phyloP scores from a whole-genome alignment of 192 early-diverging fungal species.

The Podila horticola region DNA sequence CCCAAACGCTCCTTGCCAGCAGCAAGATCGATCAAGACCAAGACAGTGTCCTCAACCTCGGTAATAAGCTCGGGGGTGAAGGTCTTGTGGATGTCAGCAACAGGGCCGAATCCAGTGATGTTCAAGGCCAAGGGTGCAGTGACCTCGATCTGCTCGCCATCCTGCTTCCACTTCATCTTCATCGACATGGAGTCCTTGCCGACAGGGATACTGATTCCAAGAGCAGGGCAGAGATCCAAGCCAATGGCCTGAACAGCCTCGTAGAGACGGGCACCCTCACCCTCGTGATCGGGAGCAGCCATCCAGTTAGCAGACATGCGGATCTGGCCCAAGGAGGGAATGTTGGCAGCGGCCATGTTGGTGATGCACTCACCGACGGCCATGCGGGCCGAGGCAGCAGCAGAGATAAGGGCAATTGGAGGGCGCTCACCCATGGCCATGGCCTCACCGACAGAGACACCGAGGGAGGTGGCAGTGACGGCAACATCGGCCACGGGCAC shows the following conservation, averaged over 20 bases:
- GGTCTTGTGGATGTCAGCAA: slow-evolving; percentile 85
- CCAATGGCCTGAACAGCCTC: slow-evolving; percentile 94
- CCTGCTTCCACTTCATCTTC: slow-evolving; percentile 90
- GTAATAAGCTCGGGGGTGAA: slow-evolving; percentile 87
- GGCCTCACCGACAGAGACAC: slow-evolving; percentile 86
- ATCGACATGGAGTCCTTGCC: slow-evolving; percentile 99
- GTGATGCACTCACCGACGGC: slow-evolving; percentile 94
- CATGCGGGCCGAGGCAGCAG: slow-evolving; percentile 95
- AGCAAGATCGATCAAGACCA: slow-evolving; percentile 91
- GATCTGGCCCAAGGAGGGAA: slow-evolving; percentile 76
- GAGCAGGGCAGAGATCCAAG: slow-evolving; percentile 89
- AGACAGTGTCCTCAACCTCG: slow-evolving; percentile 59
- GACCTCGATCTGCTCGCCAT: slow-evolving; percentile 65
- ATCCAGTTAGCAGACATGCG: slow-evolving; percentile 99
- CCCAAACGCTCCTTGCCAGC: slow-evolving; percentile 88
- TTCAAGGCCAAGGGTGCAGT: slow-evolving; percentile 93
- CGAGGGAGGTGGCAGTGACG: slow-evolving; percentile 86
- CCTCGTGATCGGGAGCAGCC: slow-evolving; percentile 89
- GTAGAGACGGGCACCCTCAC: slow-evolving; percentile 94
- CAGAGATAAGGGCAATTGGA: slow-evolving; percentile 83
- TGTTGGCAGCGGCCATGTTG: slow-evolving; percentile 90
- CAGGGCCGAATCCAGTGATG: slow-evolving; percentile 93
- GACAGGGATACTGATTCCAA: slow-evolving; percentile 96
- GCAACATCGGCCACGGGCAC: slow-evolving; percentile 98
- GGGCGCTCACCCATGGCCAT: slow-evolving; percentile 99